A percentile compares a stretch with the other conserved stretches of the same genome.
Conservation (phyloP, 2,329 filamentous ascomycete genomes). For the Sporothrix inflata region DNA sequence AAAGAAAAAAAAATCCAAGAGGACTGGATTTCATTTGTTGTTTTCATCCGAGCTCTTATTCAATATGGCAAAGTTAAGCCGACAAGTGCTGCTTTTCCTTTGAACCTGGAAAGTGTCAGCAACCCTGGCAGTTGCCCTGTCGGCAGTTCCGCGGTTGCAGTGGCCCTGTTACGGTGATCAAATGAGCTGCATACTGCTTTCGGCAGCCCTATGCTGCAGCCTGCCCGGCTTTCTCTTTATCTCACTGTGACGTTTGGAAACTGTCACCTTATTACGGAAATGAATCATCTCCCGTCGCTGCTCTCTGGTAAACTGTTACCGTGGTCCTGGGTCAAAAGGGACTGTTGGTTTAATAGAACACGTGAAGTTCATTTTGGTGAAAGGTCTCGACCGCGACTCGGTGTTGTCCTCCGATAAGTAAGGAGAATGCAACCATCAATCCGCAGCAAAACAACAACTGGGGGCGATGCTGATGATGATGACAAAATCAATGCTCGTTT, state of each 20-base stretch:
- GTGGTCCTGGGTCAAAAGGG: not conserved
- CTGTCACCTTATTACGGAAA: not conserved
- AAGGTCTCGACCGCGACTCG: not conserved
- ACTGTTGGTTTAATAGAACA: too few relatives aligned
- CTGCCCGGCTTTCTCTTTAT: too few relatives aligned
- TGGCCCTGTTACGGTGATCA: not conserved
- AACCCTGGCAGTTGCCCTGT: not conserved
- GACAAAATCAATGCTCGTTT: too few relatives aligned
- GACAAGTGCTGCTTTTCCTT: too few relatives aligned
- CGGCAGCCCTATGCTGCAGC: not conserved
- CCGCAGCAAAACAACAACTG: not conserved
- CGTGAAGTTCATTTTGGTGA: not conserved
- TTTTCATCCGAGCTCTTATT: too few relatives aligned
- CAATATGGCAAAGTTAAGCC: too few relatives aligned
- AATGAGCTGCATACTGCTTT: constrained; percentile 1
- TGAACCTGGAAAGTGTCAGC: too few relatives aligned
- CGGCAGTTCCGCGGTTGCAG: not conserved
- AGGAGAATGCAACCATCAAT: too few relatives aligned
- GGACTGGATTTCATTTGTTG: too few relatives aligned
- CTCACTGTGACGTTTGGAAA: too few relatives aligned
- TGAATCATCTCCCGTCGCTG: not conserved
- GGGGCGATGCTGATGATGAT: too few relatives aligned
- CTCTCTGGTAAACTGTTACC: not conserved
- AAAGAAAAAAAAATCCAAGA: too few relatives aligned
- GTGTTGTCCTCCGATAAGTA: not conserved